phyloP scores from a whole-genome alignment of 306 rosid genomes.

The Dalbergia oliveri region DNA sequence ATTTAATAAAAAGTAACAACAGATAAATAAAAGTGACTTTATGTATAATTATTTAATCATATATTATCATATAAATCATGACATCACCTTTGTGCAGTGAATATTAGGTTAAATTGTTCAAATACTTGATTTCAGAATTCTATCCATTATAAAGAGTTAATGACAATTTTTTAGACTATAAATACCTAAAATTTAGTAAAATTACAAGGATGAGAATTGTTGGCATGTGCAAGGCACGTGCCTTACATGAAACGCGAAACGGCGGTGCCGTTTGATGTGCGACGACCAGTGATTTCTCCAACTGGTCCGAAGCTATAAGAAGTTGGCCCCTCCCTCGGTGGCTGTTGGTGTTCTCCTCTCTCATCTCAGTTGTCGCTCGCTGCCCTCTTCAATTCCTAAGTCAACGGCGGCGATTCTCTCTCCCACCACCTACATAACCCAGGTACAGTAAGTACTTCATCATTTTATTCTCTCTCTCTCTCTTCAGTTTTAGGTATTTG shows the following conservation, averaged over 20 bases:
- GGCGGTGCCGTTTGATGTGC: neutral
- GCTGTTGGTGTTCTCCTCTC: neutral
- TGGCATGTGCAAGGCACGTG: neutral
- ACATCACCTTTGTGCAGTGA: too few relatives aligned
- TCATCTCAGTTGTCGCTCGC: neutral
- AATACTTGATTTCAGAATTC: too few relatives aligned
- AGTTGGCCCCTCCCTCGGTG: neutral
- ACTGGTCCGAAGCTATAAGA: neutral
- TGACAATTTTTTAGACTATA: too few relatives aligned
- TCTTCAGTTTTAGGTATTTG: slow-evolving; percentile 4
- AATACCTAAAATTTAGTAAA: too few relatives aligned
- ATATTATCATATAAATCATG: too few relatives aligned
- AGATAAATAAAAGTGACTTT: too few relatives aligned
- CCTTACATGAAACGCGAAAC: neutral
- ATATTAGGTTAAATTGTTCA: too few relatives aligned
- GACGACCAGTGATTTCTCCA: neutral
- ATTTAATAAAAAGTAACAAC: too few relatives aligned
- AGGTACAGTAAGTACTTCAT: neutral
- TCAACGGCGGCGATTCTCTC: slow-evolving; percentile 29
- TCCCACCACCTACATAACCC: neutral
- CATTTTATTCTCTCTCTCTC: neutral
- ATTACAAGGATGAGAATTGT: too few relatives aligned
- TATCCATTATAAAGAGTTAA: too few relatives aligned
- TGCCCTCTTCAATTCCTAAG: neutral
- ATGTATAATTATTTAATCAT: too few relatives aligned